phyloP scores from a whole-genome alignment of 345 rosid species.

The Chamaenerion angustifolium region DNA sequence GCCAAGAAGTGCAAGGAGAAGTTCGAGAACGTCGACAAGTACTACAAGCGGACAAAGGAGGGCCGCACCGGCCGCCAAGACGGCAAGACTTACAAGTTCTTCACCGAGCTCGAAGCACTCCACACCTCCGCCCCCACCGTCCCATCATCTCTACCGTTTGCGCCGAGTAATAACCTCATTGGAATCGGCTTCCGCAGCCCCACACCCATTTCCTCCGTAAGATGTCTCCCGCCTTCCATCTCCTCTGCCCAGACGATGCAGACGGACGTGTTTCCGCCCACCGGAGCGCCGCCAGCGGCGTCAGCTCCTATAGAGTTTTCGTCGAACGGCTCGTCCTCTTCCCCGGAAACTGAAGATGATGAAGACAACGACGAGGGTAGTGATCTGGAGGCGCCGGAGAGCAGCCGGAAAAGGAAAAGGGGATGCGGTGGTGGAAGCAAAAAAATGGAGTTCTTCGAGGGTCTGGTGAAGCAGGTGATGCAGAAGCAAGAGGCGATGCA shows the following conservation, averaged over 20 bases:
- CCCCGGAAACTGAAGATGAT: slow-evolving; percentile 43
- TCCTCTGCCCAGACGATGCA: neutral
- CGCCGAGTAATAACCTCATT: neutral
- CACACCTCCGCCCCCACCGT: slow-evolving; percentile 10
- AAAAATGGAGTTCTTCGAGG: slow-evolving; percentile 55
- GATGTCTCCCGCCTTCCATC: slow-evolving; percentile 9
- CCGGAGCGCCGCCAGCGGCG: no score
- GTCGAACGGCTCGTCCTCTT: slow-evolving; percentile 47
- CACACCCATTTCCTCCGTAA: slow-evolving; percentile 5
- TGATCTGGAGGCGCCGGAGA: slow-evolving; percentile 25
- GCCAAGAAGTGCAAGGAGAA: slow-evolving; percentile 90
- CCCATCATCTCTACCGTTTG: neutral
- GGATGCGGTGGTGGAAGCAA: slow-evolving; percentile 10
- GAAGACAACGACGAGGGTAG: slow-evolving; percentile 22
- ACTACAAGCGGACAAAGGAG: slow-evolving; percentile 85
- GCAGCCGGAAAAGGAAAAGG: slow-evolving; percentile 62
- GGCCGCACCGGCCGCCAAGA: slow-evolving; percentile 76
- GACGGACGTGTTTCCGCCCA: no score
- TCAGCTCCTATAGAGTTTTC: slow-evolving; percentile 27
- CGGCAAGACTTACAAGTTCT: slow-evolving; percentile 74
- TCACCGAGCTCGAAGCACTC: slow-evolving; percentile 72
- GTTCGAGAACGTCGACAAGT: slow-evolving; percentile 90
- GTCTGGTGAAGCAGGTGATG: slow-evolving; percentile 59
- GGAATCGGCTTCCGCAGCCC: slow-evolving; percentile 9
- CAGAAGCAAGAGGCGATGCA: slow-evolving; percentile 80